Evolutionary conservation across 257 asterid species (phyloP), one percentile per base, ranked within the genome.

Genomic region (Fraxinus quadrangulata): DNA sequence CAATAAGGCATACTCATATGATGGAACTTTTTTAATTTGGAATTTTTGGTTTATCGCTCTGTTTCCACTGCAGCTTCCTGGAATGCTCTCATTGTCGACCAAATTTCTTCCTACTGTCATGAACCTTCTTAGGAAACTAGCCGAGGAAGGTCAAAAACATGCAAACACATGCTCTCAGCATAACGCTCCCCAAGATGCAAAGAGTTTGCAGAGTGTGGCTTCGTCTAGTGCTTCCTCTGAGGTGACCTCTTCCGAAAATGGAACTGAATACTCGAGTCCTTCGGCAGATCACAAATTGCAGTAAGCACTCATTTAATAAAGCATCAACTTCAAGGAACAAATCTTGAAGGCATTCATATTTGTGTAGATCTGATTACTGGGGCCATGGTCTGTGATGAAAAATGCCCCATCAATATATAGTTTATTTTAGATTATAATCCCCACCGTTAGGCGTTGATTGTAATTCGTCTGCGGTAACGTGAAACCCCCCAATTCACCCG

Each of bases 61-160:
- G 37, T 66, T 40, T 73, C 45, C 74, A 71, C 24, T 75, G 73
- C 97, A 93, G 95, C 89, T 92, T 63, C 97, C 97, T 36, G 96
- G 98, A 75, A 81, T 94, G 75, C 85, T 92, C 73, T 86, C 97
- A 21, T 66, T 94, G 84, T 92, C 96, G 74, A 92, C 92, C 63
- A 94, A 90, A 86, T 71, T 94, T 79, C 80, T 94, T 82, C 98
- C 98, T 12, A 92, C 98, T 23, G 78, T 89, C 73, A 92, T 80
- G 91, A 92, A 88, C 82, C 88, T 92, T 79, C 89, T 92, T 4
- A 81, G 83, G 65, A 86, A 81, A 79, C 89, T 90, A 76, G 96
- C 96, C 0, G 96, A 90, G 86, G 86, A 85, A 81, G 96, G 96
- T 67, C 90, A 83, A 66, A 67, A 51, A 28, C 82, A 65, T 8